phyloP scores from a whole-genome alignment of 1,284 basidiomycete genomes.

The Golubevia sp. region DNA sequence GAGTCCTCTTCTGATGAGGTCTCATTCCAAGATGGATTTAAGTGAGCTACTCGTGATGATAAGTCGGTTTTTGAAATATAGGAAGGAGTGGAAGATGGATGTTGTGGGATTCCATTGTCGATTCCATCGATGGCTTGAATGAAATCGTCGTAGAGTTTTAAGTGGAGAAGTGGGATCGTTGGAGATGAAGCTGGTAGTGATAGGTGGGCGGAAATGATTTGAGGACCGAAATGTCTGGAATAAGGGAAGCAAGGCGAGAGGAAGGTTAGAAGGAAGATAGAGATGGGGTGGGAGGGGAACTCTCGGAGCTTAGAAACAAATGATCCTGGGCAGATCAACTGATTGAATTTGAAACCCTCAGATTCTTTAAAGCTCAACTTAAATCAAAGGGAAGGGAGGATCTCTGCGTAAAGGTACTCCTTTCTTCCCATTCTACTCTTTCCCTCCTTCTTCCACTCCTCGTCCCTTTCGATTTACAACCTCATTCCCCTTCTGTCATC shows the following conservation, averaged over 20 bases:
- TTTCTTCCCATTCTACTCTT: too few relatives aligned
- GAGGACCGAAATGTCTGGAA: constrained; percentile 84
- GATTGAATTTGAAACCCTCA: background rate
- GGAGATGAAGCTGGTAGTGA: constrained; percentile 68
- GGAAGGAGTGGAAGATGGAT: constrained; percentile 34
- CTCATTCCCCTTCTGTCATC: too few relatives aligned
- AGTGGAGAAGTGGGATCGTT: constrained; percentile 76
- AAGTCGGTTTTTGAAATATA: constrained; percentile 56
- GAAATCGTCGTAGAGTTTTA: constrained; percentile 88
- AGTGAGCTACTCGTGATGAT: constrained; percentile 42
- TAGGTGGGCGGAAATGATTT: constrained; percentile 76
- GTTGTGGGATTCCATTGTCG: constrained; percentile 67
- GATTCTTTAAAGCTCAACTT: too few relatives aligned
- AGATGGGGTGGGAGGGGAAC: constrained; percentile 4
- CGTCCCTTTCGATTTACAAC: too few relatives aligned
- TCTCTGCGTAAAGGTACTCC: too few relatives aligned
- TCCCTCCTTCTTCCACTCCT: too few relatives aligned
- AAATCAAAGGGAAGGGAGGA: too few relatives aligned
- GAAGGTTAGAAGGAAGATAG: constrained; percentile 11
- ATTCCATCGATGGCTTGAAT: constrained; percentile 93
- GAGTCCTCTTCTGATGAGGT: background rate
- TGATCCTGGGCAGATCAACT: background rate
- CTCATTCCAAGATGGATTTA: constrained; percentile 59
- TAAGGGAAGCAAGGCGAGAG: too few relatives aligned
- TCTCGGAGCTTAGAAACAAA: background rate